A percentile compares a stretch with the other conserved stretches of the same genome.
Conservation (phyloP, 345 rosid genomes). For the Aegle marmelos region DNA sequence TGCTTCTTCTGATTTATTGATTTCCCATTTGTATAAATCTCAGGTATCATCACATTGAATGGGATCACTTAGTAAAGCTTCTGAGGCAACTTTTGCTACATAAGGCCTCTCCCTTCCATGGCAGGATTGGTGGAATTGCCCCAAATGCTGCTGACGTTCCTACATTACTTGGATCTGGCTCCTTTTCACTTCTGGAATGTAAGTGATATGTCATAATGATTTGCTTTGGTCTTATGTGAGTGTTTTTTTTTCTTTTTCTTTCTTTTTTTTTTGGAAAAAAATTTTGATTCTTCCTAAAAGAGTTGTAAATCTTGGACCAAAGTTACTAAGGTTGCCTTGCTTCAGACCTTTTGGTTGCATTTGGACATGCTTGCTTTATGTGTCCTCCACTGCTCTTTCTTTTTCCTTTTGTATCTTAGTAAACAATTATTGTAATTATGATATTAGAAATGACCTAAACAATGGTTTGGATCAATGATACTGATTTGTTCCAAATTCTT, state of each 20-base stretch:
- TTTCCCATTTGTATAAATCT: slow-evolving; percentile 25
- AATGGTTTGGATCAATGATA: not conserved
- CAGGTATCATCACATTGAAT: slow-evolving; percentile 85
- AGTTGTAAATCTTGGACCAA: not conserved
- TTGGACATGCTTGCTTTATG: not conserved
- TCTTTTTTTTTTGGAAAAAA: not conserved
- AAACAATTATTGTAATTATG: not conserved
- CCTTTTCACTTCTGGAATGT: slow-evolving; percentile 88
- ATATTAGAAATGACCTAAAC: not conserved
- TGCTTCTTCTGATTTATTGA: slow-evolving; percentile 1
- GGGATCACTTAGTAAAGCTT: slow-evolving; percentile 90
- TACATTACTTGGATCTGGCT: slow-evolving; percentile 79
- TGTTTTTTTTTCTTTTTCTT: not conserved
- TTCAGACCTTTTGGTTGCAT: not conserved
- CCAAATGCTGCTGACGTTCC: slow-evolving; percentile 90
- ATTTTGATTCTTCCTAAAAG: not conserved
- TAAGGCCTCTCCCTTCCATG: slow-evolving; percentile 39
- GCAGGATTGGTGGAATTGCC: slow-evolving; percentile 43
- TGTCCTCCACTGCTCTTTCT: not conserved
- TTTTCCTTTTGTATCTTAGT: not conserved
- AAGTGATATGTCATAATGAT: slow-evolving; percentile 29
- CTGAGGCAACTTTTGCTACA: slow-evolving; percentile 68
- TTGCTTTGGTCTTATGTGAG: slow-evolving; percentile 14
- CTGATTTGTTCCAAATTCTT: not conserved
- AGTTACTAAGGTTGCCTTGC: not conserved